phyloP scores from a whole-genome alignment of 1,139 yeast genomes.

The Neolecta irregularis region DNA sequence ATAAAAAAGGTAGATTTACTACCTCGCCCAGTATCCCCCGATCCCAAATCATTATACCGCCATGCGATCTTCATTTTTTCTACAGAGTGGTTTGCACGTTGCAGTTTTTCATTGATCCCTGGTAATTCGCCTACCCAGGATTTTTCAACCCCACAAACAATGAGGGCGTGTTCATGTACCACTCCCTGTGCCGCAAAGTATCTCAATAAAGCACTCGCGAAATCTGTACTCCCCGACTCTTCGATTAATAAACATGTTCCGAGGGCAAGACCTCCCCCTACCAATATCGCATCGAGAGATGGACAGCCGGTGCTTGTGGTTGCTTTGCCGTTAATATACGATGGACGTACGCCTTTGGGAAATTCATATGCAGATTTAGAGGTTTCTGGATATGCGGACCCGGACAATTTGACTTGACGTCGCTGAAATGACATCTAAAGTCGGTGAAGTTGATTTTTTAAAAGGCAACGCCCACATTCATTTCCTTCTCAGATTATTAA shows the following conservation, averaged over 20 bases:
- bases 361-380: too few relatives aligned
- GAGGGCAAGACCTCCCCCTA: slow-evolving; percentile 69
- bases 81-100: slow-evolving; percentile 48
- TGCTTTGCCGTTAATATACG: slow-evolving; percentile 11
- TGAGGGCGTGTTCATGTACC: slow-evolving; percentile 35
- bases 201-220: slow-evolving; percentile 55
- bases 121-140: slow-evolving; percentile 65
- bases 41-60: slow-evolving; percentile 50
- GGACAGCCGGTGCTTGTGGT: slow-evolving; percentile 12
- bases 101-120: slow-evolving; percentile 36
- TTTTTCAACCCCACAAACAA: slow-evolving; percentile 46
- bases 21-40: slow-evolving; percentile 17
- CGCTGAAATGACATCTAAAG: too few relatives aligned
- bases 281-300: slow-evolving; percentile 41
- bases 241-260: slow-evolving; percentile 58
- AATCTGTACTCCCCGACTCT: slow-evolving; percentile 84
- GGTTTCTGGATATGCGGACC: too few relatives aligned
- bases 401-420: too few relatives aligned
- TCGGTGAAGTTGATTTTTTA: too few relatives aligned
- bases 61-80: slow-evolving; percentile 58
- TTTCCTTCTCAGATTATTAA: too few relatives aligned
- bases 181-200: slow-evolving; percentile 70
- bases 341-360: slow-evolving; percentile 12
- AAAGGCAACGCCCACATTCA: too few relatives aligned
- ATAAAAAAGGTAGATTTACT: background rate